Evolutionary conservation across 176 grass and related monocot species (phyloP).

Genomic region (Raddia guianensis): DNA sequence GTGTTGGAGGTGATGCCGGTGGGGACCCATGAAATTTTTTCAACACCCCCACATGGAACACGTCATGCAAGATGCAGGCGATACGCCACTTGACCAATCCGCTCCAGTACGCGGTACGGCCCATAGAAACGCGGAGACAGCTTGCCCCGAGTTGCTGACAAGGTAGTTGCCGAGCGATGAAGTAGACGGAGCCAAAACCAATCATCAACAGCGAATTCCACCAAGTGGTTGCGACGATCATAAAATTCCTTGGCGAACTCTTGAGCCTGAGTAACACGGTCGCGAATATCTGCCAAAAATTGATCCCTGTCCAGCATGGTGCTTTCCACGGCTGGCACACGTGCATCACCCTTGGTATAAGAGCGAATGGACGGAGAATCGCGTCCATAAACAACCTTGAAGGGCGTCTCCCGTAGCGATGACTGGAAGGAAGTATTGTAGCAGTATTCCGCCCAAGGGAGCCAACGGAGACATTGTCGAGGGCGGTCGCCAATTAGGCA

Average conservation of each 20-base stretch:
- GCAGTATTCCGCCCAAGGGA: background rate
- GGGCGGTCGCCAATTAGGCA: background rate
- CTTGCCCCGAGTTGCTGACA: accelerated
- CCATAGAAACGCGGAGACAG: background rate
- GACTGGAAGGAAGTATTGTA: background rate
- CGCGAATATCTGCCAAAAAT: accelerated
- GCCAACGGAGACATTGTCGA: background rate
- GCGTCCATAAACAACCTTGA: background rate
- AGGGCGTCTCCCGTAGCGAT: background rate
- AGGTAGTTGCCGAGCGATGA: accelerated
- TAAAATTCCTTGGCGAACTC: background rate
- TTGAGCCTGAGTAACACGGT: background rate
- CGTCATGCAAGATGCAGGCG: background rate
- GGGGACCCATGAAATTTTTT: background rate
- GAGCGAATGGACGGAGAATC: background rate
- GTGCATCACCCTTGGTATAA: background rate
- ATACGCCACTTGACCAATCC: background rate
- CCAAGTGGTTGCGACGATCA: background rate
- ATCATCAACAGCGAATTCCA: background rate
- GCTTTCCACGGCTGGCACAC: background rate
- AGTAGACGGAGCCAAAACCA: background rate
- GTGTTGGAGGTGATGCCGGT: too few relatives aligned
- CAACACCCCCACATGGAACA: background rate
- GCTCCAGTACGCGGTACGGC: accelerated
- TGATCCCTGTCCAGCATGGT: background rate